phyloP scores from a whole-genome alignment of 345 rosid species.

The Salix caprea region DNA sequence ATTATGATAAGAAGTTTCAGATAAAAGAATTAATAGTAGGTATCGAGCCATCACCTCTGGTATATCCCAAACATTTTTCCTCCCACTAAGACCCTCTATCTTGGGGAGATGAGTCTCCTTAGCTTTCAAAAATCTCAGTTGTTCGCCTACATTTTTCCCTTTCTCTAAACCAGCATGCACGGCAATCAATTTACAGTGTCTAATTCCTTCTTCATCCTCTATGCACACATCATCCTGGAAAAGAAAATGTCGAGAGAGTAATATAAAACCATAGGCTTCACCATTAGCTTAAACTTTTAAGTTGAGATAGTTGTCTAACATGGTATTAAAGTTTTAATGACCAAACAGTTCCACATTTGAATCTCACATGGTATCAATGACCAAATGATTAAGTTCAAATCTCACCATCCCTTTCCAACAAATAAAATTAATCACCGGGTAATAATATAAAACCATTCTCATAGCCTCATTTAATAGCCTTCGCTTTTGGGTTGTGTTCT shows the following conservation, averaged over 20 bases:
- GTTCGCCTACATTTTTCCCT: conserved; percentile 48
- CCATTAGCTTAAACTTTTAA: no score
- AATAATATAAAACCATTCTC: no score
- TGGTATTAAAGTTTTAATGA: no score
- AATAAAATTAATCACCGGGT: no score
- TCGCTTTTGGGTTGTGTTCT: no score
- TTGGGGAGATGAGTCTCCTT: conserved; percentile 56
- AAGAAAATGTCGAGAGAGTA: not conserved
- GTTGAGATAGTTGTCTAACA: no score
- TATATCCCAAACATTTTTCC: conserved; percentile 71
- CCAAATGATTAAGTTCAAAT: no score
- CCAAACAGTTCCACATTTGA: no score
- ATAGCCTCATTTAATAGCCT: no score
- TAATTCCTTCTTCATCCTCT: conserved; percentile 44
- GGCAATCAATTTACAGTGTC: conserved; percentile 61
- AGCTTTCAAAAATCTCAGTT: conserved; percentile 49
- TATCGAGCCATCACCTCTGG: conserved; percentile 51
- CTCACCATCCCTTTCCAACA: no score
- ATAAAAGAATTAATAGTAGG: not conserved
- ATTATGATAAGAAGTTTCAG: not conserved
- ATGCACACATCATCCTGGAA: conserved; percentile 64
- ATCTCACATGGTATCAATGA: no score
- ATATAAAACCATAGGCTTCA: no score
- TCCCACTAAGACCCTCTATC: conserved; percentile 59
- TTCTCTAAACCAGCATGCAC: conserved; percentile 77